Conservation (phyloP, 1,284 basidiomycete species). For the Naganishia sp. region DNA sequence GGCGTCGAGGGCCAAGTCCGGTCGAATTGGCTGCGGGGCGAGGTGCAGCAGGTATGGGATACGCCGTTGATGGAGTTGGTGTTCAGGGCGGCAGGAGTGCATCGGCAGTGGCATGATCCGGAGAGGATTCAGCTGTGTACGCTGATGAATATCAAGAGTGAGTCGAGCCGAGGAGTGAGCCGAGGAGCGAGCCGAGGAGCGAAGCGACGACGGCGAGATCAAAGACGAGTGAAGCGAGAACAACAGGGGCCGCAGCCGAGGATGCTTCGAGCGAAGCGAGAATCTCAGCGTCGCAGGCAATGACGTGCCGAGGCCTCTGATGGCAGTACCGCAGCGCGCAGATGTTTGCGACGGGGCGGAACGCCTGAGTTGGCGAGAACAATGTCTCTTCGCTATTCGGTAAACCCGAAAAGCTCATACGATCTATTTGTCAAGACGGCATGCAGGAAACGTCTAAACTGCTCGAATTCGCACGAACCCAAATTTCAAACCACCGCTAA, state of each 20-base stretch:
- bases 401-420: no score
- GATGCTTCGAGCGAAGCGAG: no score
- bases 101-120: constrained; percentile 83
- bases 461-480: background rate
- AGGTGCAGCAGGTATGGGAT: constrained; percentile 57
- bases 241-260: background rate
- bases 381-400: no score
- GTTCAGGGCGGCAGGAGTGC: constrained; percentile 77
- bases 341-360: no score
- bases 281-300: no score
- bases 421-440: background rate
- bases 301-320: no score
- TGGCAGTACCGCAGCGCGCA: no score
- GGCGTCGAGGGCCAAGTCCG: constrained; percentile 40
- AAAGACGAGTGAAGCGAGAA: background rate
- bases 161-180: constrained; percentile 48
- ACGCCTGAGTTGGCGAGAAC: no score
- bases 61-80: constrained; percentile 81
- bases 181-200: background rate
- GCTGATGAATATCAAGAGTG: constrained; percentile 98
- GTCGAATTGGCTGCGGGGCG: constrained; percentile 53
- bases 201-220: background rate
- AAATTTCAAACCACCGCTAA: no score
- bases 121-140: constrained; percentile 93
- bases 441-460: background rate